phyloP scores from a whole-genome alignment of 108 stramenopile genomes.

The Cyclostephanos tholiformis region DNA sequence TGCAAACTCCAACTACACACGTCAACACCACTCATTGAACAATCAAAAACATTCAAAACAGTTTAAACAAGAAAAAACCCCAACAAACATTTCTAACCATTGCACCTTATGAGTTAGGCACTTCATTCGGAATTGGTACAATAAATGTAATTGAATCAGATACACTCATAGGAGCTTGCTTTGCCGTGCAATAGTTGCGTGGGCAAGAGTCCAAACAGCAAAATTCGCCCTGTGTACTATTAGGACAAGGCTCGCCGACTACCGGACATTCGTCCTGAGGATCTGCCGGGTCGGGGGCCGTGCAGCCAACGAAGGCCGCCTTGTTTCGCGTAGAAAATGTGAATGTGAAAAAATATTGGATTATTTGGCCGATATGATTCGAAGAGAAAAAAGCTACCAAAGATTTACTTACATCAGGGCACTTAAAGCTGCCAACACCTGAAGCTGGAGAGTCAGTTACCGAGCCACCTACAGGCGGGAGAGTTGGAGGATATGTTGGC shows the following conservation, averaged over 20 bases:
- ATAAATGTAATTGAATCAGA: background rate
- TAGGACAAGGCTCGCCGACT: constrained; percentile 22
- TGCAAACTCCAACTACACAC: too few relatives aligned
- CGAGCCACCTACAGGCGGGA: background rate
- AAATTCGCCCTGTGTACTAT: constrained; percentile 20
- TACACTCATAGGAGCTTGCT: constrained; percentile 9
- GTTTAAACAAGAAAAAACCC: too few relatives aligned
- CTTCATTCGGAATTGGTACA: background rate
- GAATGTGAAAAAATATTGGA: background rate
- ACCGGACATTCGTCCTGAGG: constrained; percentile 22
- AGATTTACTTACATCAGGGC: constrained; percentile 15
- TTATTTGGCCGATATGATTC: background rate
- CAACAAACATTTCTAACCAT: too few relatives aligned
- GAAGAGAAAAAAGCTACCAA: background rate
- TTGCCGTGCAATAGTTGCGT: constrained; percentile 38
- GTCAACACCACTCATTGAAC: too few relatives aligned
- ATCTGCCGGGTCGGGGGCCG: constrained; percentile 15
- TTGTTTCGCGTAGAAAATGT: constrained; percentile 10
- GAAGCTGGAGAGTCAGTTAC: background rate
- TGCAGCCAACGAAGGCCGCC: constrained; percentile 25
- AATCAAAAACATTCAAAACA: too few relatives aligned
- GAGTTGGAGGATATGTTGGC: background rate
- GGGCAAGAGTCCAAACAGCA: constrained; percentile 35
- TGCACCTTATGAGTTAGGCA: background rate
- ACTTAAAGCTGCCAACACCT: background rate